Conservation (phyloP, 139 green algal species). For the Picochlorum sp. region DNA sequence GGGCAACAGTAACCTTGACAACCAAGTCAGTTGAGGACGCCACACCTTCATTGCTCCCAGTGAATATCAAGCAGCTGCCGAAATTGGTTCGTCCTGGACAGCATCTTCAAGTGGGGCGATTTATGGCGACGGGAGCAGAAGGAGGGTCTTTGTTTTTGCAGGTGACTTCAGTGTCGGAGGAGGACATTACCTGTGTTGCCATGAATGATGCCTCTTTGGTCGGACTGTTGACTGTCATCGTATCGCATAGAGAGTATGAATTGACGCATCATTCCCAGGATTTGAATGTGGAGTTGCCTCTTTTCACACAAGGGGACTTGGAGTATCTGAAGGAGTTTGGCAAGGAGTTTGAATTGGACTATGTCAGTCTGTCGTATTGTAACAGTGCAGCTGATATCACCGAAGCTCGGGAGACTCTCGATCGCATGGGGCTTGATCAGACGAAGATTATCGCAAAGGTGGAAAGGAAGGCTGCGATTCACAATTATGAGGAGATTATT, state of each 20-base stretch:
- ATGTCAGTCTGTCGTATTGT: slow-evolving; percentile 67
- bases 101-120: slow-evolving; percentile 68
- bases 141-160: slow-evolving; percentile 62
- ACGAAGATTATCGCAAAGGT: slow-evolving; percentile 82
- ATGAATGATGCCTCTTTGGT: slow-evolving; percentile 63
- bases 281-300: slow-evolving; percentile 53
- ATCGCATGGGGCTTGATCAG: slow-evolving; percentile 34
- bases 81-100: slow-evolving; percentile 45
- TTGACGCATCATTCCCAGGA: slow-evolving; percentile 10
- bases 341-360: slow-evolving; percentile 76
- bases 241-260: slow-evolving; percentile 9
- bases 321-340: slow-evolving; percentile 27
- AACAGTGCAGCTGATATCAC: slow-evolving; percentile 40
- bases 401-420: slow-evolving; percentile 30
- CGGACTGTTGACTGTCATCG: slow-evolving; percentile 65
- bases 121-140: slow-evolving; percentile 58
- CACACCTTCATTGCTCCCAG: slow-evolving; percentile 39
- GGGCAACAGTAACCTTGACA: slow-evolving; percentile 46
- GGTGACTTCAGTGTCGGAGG: slow-evolving; percentile 26
- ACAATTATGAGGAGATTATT: slow-evolving; percentile 56
- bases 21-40: slow-evolving; percentile 33
- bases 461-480: slow-evolving; percentile 33
- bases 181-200: slow-evolving; percentile 46
- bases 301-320: slow-evolving; percentile 37
- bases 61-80: slow-evolving; percentile 41